Evolutionary conservation across 176 grass and related monocot species (phyloP).

Genomic region (Bromus sterilis): DNA sequence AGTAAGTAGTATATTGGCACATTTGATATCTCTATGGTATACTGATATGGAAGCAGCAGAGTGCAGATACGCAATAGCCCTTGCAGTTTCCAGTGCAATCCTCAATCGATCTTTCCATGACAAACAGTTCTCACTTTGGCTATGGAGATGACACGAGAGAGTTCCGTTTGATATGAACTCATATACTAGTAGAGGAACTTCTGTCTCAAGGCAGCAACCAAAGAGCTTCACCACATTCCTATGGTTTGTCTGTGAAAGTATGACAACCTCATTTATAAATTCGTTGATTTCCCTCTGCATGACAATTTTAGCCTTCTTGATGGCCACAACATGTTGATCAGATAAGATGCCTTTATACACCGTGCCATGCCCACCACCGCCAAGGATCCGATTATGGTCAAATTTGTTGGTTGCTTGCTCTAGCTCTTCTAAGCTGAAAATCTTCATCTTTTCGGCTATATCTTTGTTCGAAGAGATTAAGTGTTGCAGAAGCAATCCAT

Average conservation of each 20-base stretch:
- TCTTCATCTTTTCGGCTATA: slow-evolving; percentile 29
- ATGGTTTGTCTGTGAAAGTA: slow-evolving; percentile 49
- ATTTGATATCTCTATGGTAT: slow-evolving; percentile 49
- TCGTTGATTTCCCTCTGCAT: slow-evolving; percentile 38
- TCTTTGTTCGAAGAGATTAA: slow-evolving; percentile 33
- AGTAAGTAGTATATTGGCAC: slow-evolving; percentile 29
- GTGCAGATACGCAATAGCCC: slow-evolving; percentile 28
- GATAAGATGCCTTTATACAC: slow-evolving; percentile 41
- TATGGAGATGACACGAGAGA: slow-evolving; percentile 24
- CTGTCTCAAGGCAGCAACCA: slow-evolving; percentile 22
- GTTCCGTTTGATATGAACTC: slow-evolving; percentile 47
- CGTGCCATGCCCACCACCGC: slow-evolving; percentile 20
- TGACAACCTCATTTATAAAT: slow-evolving; percentile 49
- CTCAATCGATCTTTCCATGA: slow-evolving; percentile 28
- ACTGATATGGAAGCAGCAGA: slow-evolving; percentile 29
- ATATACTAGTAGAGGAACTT: slow-evolving; percentile 40
- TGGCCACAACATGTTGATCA: slow-evolving; percentile 44
- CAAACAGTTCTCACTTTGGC: background rate
- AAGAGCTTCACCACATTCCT: slow-evolving; percentile 45
- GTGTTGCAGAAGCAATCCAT: slow-evolving; percentile 36
- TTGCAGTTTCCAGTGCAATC: slow-evolving; percentile 38
- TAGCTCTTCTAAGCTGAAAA: slow-evolving; percentile 43
- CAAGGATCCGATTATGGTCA: slow-evolving; percentile 33
- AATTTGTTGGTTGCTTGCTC: slow-evolving; percentile 43
- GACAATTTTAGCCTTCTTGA: slow-evolving; percentile 41